phyloP scores from a whole-genome alignment of 2,329 filamentous ascomycete genomes.

The Botrytis sinoallii region DNA sequence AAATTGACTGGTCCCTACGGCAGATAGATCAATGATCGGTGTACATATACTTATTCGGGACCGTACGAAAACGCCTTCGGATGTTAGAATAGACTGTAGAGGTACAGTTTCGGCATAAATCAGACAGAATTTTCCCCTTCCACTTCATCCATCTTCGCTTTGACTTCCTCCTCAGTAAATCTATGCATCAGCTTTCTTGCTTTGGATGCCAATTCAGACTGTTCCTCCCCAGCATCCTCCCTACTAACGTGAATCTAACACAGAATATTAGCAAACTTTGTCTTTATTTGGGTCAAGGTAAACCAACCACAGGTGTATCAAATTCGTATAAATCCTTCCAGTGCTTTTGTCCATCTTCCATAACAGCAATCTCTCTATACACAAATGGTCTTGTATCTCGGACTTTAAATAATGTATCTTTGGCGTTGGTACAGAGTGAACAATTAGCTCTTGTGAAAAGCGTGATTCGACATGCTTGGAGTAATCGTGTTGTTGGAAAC shows the following conservation, averaged over 20 bases:
- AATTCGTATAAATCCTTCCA: conserved; percentile 78
- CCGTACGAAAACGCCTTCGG: not conserved
- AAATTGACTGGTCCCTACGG: conserved; percentile 35
- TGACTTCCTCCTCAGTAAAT: conserved; percentile 65
- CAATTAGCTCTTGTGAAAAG: conserved; percentile 73
- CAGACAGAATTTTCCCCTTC: conserved; percentile 17
- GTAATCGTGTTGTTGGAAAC: conserved; percentile 49
- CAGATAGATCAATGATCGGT: conserved; percentile 23
- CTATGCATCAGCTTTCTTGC: conserved; percentile 76
- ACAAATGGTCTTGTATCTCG: conserved; percentile 65
- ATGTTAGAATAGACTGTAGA: not conserved
- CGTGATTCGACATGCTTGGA: conserved; percentile 62
- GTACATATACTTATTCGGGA: not conserved
- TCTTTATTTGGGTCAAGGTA: not conserved
- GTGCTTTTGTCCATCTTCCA: conserved; percentile 56
- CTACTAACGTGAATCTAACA: conserved; percentile 60
- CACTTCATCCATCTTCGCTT: conserved; percentile 62
- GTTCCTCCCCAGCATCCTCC: conserved; percentile 46
- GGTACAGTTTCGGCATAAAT: not conserved
- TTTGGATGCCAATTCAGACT: conserved; percentile 39
- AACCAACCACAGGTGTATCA: conserved; percentile 70
- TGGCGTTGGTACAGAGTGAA: conserved; percentile 67
- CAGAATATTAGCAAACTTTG: not conserved
- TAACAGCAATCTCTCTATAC: conserved; percentile 68
- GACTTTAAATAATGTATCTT: conserved; percentile 63